phyloP scores from a whole-genome alignment of 441 rosid genomes.

The Geranium incanum region DNA sequence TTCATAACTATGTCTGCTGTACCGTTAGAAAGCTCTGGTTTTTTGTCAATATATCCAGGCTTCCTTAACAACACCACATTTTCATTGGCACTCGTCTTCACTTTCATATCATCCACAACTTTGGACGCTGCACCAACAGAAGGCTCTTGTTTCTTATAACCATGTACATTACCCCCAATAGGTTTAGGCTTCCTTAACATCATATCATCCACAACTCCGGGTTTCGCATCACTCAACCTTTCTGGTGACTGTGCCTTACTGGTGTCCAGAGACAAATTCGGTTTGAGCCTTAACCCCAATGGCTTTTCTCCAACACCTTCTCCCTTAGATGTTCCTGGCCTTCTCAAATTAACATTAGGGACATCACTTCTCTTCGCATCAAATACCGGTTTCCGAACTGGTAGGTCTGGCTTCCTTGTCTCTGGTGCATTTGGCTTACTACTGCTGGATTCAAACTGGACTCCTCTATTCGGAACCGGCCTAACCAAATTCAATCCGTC shows the following conservation, averaged over 20 bases:
- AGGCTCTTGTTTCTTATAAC: conserved; percentile 25
- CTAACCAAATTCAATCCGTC: conserved; percentile 59
- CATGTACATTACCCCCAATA: not conserved
- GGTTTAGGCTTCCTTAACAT: conserved; percentile 4
- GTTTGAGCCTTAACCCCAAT: conserved; percentile 47
- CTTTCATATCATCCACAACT: conserved; percentile 14
- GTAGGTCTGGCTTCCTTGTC: conserved; percentile 37
- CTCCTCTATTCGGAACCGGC: conserved; percentile 64
- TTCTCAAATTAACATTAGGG: conserved; percentile 81
- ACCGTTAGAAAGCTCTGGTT: not conserved
- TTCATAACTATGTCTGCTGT: not conserved
- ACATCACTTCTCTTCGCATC: conserved; percentile 34
- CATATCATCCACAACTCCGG: not conserved
- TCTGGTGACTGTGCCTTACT: conserved; percentile 41
- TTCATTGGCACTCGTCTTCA: not conserved
- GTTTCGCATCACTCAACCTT: conserved; percentile 64
- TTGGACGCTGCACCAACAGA: conserved; percentile 17
- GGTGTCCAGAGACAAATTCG: conserved; percentile 62
- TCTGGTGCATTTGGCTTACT: conserved; percentile 31
- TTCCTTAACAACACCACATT: not conserved
- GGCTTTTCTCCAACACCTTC: conserved; percentile 49
- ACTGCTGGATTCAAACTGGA: conserved; percentile 38
- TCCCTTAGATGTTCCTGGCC: conserved; percentile 51
- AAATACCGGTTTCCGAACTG: conserved; percentile 26
- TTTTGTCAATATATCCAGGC: not conserved